phyloP scores from a whole-genome alignment of 108 stramenopile species.

The Nitzschia sp. region DNA sequence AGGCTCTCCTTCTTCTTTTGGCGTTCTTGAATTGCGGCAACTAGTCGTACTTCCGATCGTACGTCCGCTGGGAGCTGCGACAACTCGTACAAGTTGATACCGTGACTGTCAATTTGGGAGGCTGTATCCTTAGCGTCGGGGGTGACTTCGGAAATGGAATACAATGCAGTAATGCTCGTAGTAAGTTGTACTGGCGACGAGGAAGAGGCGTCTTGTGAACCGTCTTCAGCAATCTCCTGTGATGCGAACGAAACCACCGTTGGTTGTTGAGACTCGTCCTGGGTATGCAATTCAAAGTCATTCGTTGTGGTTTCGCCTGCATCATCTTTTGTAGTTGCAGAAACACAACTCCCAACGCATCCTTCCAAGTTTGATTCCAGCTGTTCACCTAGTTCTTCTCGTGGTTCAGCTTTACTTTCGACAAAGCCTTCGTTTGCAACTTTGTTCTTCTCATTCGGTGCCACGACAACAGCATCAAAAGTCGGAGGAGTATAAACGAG shows the following conservation, averaged over 20 bases:
- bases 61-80: slow-evolving; percentile 3
- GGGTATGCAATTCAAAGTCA: no score
- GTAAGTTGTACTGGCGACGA: neutral
- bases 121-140: neutral
- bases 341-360: no score
- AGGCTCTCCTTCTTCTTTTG: neutral
- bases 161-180: neutral
- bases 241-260: neutral
- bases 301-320: no score
- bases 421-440: no score
- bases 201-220: no score
- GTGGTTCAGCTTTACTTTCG: no score
- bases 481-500: no score
- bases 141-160: neutral
- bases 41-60: slow-evolving; percentile 10
- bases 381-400: no score
- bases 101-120: slow-evolving; percentile 7
- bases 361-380: no score
- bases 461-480: no score
- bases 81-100: slow-evolving; percentile 8
- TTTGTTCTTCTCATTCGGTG: no score
- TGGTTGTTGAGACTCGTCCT: neutral
- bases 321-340: no score
- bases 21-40: neutral
- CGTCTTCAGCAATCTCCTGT: neutral